Evolutionary conservation across 179 eudicot species (phyloP), one percentile per base, ranked within the genome.

Genomic region (Amaranthus tricolor): DNA sequence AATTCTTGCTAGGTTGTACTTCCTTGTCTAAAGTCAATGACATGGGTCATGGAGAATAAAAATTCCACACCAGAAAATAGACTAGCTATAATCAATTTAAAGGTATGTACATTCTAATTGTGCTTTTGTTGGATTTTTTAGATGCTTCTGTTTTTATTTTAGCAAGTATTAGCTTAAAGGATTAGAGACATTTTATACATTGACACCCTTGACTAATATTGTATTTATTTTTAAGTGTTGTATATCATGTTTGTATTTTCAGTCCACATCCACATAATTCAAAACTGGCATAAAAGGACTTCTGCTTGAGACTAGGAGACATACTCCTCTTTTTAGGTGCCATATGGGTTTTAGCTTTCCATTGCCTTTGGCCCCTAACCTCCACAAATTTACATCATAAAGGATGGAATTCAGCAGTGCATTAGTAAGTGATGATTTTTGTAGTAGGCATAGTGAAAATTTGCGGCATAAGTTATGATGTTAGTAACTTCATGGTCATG

Each of bases 1-100:
- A 20, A 4, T 58, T 43, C 3, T 73, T 13, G 52, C 10, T 73
- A 93, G 98, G 88, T 53, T 68, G 78, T 80, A 44, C 94, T 93
- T 79, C 95, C 96, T 78, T 88, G 95, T 78, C 93, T 93, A 3
- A 91, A 93, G 82, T 88, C 94, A 80, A 89, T 93, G 97, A 93
- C 97, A 64, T 93, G 98, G 98, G 89, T 77, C 63, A 91, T 89
- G 98, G 95, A 93, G 87, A 87, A 89, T 68, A 93, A 88, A 76
- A 86, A 78, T 82, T 85, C 86, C 20, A 44, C 81, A 51, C 94
- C 97, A 43, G 89, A 83, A 21, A 89, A 93, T 85, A 91, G 91
- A 84, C 86, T 89, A 60, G 98, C 98, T 71, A 88, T 93, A 63
- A 91, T 93, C 82, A 91, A 83, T 72, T 77, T 93, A 73, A 93